Conservation (phyloP, 1,284 basidiomycete genomes). For the Trametes sp. region DNA sequence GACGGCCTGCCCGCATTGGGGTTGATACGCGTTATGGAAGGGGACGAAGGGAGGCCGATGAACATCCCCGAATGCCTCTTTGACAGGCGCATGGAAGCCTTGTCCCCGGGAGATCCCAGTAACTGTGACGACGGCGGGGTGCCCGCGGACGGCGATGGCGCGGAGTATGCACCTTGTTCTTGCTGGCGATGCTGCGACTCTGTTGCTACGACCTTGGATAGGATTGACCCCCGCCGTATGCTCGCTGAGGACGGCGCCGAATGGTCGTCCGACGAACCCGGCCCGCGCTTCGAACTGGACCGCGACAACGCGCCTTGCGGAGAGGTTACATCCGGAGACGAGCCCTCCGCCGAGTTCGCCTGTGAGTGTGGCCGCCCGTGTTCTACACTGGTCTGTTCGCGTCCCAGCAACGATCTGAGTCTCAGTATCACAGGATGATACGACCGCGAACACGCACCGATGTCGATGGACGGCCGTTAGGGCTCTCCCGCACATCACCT, state of each 20-base stretch:
- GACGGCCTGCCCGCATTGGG: slow-evolving; percentile 26
- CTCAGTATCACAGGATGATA: background rate
- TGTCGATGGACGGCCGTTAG: slow-evolving; percentile 18
- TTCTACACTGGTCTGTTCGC: slow-evolving; percentile 15
- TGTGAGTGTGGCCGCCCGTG: slow-evolving; percentile 24
- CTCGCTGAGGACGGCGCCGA: slow-evolving; percentile 26
- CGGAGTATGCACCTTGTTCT: slow-evolving; percentile 22
- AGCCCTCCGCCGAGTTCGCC: slow-evolving; percentile 22
- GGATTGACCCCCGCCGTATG: slow-evolving; percentile 19
- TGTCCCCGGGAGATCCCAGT: slow-evolving; percentile 28
- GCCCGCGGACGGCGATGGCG: slow-evolving; percentile 14
- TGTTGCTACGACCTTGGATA: slow-evolving; percentile 19
- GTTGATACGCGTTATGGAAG: slow-evolving; percentile 27
- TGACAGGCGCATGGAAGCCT: slow-evolving; percentile 28
- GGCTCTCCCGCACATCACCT: slow-evolving; percentile 23
- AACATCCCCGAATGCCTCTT: slow-evolving; percentile 32
- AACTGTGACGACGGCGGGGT: slow-evolving; percentile 24
- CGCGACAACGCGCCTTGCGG: slow-evolving; percentile 25
- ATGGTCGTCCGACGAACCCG: slow-evolving; percentile 27
- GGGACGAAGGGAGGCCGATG: slow-evolving; percentile 31
- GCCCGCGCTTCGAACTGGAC: slow-evolving; percentile 23
- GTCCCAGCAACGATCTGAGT: background rate
- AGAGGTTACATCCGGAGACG: slow-evolving; percentile 27
- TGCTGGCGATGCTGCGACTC: slow-evolving; percentile 28
- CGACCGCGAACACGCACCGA: slow-evolving; percentile 21